A percentile compares a stretch with the other conserved stretches of the same genome.
Evolutionary conservation across 768 basidiomycete species (phyloP).

Genomic region (Tubosaeta brunneosetosa): DNA sequence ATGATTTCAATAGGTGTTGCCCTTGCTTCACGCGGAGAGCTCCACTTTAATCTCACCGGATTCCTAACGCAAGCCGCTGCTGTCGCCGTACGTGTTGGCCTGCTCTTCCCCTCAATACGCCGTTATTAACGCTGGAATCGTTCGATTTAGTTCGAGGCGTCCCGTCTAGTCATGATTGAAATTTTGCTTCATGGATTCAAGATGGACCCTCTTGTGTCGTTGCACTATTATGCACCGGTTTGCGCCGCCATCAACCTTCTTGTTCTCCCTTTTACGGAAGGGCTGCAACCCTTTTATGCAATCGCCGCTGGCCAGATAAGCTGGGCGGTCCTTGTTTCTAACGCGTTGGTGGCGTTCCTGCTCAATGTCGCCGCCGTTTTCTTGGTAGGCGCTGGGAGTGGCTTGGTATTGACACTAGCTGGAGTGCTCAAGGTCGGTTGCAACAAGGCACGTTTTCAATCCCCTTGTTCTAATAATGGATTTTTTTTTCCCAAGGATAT

Average conservation of each 20-base stretch:
- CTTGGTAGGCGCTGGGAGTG: constrained; percentile 83
- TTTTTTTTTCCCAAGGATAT: constrained; percentile 64
- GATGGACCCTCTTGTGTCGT: constrained; percentile 94
- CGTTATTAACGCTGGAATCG: not conserved
- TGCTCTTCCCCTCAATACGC: not conserved
- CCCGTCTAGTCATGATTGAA: constrained; percentile 94
- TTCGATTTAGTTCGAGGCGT: constrained; percentile 73
- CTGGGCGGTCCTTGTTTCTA: constrained; percentile 68
- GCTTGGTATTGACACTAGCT: constrained; percentile 86
- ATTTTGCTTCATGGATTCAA: constrained; percentile 91
- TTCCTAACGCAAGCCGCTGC: constrained; percentile 87
- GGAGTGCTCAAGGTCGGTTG: constrained; percentile 81
- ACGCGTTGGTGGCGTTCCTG: constrained; percentile 83
- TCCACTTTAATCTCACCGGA: constrained; percentile 79
- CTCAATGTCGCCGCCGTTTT: constrained; percentile 94
- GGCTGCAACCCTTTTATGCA: constrained; percentile 78
- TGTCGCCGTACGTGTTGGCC: constrained; percentile 50
- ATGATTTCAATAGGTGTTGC: constrained; percentile 92
- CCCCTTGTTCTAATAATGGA: constrained; percentile 9
- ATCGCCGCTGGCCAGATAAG: constrained; percentile 52
- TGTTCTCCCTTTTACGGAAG: constrained; percentile 90
- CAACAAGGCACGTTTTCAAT: not conserved
- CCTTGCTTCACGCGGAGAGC: constrained; percentile 84
- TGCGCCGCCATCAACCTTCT: constrained; percentile 86
- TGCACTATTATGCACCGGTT: constrained; percentile 96